phyloP scores from a whole-genome alignment of 2,329 filamentous ascomycete species.

The Diaporthe australafricana region DNA sequence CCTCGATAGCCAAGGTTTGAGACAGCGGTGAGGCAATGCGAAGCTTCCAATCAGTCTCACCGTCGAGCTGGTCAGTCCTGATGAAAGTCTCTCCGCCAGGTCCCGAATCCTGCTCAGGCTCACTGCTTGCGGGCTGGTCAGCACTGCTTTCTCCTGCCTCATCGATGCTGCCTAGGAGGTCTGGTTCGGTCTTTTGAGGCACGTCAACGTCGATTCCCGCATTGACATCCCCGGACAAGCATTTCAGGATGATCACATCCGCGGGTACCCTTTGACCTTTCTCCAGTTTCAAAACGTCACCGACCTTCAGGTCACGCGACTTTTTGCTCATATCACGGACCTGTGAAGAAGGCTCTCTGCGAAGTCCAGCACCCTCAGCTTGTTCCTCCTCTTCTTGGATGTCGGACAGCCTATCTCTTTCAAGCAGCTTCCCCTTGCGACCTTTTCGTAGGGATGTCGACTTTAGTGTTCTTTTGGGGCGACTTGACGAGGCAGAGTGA shows the following conservation, averaged over 20 bases:
- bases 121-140: constrained; percentile 49
- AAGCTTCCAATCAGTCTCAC: constrained; percentile 98
- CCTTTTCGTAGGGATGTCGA: constrained; percentile 55
- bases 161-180: constrained; percentile 55
- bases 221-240: constrained; percentile 51
- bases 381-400: constrained; percentile 77
- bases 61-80: constrained; percentile 95
- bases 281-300: constrained; percentile 91
- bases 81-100: constrained; percentile 93
- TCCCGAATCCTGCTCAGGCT: constrained; percentile 47
- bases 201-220: constrained; percentile 47
- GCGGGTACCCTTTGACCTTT: constrained; percentile 95
- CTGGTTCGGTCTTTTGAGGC: constrained; percentile 49
- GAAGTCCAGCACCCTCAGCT: constrained; percentile 55
- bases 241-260: constrained; percentile 93
- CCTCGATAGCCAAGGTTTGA: constrained; percentile 78
- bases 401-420: constrained; percentile 66
- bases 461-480: constrained; percentile 58
- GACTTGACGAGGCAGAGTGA: constrained; percentile 46
- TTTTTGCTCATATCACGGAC: constrained; percentile 80
- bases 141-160: constrained; percentile 44
- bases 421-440: constrained; percentile 49
- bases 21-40: constrained; percentile 88
- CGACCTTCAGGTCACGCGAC: constrained; percentile 90
- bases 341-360: constrained; percentile 57